These are phyloP conservation scores for Crithidia thermophila DNA, from an alignment of 208 protist genomes.

Conservation along the genomic window DNA sequence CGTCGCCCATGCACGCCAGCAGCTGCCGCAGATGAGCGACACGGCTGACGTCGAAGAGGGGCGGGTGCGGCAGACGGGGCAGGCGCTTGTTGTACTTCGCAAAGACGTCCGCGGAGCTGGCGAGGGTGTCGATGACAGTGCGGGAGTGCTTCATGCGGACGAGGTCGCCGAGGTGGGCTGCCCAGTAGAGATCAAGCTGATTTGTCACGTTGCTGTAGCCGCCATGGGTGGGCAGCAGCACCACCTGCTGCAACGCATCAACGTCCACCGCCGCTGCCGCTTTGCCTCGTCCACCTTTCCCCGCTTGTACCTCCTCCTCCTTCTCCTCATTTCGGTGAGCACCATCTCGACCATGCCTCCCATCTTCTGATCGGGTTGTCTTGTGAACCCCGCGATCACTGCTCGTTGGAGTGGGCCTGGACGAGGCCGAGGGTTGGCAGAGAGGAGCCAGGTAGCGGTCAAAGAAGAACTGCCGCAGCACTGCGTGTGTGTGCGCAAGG, in stretches of 20 bases:
- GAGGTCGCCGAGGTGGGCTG: conserved; percentile 56
- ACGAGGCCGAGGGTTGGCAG: no score
- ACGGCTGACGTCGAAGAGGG: conserved; percentile 53
- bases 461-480: conserved; percentile 47
- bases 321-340: background rate
- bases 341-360: background rate
- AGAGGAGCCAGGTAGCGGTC: conserved; percentile 43
- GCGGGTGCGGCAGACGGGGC: conserved; percentile 62
- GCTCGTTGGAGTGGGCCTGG: no score
- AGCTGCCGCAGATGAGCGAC: conserved; percentile 44
- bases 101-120: conserved; percentile 34
- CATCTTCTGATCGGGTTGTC: no score
- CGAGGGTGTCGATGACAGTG: conserved; percentile 48
- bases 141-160: conserved; percentile 61
- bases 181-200: conserved; percentile 84
- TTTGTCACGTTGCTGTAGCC: conserved; percentile 82
- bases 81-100: conserved; percentile 37
- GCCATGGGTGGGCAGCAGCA: conserved; percentile 76
- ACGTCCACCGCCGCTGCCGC: background rate
- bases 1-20: background rate
- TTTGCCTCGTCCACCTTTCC: no score
- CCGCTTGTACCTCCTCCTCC: background rate
- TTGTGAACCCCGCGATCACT: no score
- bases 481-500: conserved; percentile 33
- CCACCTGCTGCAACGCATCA: conserved; percentile 33